These are phyloP conservation scores for Kalaharituber pfeilii DNA, from an alignment of 2,329 filamentous ascomycete species.

Conservation along the genomic window DNA sequence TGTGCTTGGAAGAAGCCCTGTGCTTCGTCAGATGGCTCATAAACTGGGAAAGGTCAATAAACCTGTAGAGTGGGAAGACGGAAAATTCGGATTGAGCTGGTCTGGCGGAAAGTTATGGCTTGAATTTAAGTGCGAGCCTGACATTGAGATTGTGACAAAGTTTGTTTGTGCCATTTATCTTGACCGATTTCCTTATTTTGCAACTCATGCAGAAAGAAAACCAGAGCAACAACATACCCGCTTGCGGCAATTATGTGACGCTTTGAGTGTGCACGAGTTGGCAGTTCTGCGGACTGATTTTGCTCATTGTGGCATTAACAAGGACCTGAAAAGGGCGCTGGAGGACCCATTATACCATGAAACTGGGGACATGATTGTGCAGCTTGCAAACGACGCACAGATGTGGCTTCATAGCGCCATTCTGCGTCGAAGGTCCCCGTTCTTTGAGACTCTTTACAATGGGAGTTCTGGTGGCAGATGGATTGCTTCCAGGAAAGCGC, in stretches of 20 bases:
- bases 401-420: constrained; percentile 59
- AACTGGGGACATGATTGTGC: constrained; percentile 60
- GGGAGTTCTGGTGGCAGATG: constrained; percentile 75
- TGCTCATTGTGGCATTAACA: too few relatives aligned
- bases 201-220: too few relatives aligned
- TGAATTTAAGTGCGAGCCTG: not conserved
- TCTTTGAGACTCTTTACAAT: constrained; percentile 77
- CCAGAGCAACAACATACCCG: too few relatives aligned
- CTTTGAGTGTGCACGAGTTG: too few relatives aligned
- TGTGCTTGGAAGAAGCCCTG: constrained; percentile 2
- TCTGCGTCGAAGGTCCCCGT: constrained; percentile 69
- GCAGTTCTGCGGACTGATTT: too few relatives aligned
- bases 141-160: not conserved
- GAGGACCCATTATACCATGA: constrained; percentile 54
- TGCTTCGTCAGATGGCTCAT: not conserved
- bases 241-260: too few relatives aligned
- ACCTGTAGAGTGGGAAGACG: not conserved
- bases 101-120: not conserved
- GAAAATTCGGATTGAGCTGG: not conserved
- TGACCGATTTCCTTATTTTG: too few relatives aligned
- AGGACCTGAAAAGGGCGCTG: constrained; percentile 34
- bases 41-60: not conserved
- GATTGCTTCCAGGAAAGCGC: constrained; percentile 52
- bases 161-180: not conserved
- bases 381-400: constrained; percentile 55